These are phyloP conservation scores for Pythium sp. DNA, from an alignment of 352 stramenopile genomes.

Conservation along the genomic window DNA sequence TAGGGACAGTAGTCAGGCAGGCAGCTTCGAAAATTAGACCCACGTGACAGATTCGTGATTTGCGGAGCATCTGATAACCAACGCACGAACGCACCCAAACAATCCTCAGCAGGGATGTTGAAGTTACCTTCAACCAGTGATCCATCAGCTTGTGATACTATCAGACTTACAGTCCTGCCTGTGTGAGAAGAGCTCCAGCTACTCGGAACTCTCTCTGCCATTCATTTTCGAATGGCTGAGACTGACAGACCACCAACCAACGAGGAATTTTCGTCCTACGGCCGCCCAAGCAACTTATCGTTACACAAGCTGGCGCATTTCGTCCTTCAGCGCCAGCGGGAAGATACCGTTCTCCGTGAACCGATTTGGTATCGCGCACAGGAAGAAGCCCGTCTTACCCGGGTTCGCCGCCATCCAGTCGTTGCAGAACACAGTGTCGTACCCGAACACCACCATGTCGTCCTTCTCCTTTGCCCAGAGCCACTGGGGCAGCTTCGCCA, in stretches of 20 bases:
- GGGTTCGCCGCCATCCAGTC: neutral
- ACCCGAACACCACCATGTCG: neutral
- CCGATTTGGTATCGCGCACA: neutral
- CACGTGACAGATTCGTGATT: no score
- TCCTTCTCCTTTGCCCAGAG: neutral
- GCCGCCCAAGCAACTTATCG: neutral
- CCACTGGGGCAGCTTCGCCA: slow-evolving; percentile 3
- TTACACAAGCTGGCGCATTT: neutral
- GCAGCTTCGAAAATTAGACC: no score
- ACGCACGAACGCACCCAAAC: no score
- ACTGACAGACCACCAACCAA: neutral
- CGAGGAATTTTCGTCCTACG: neutral
- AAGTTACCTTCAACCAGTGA: no score
- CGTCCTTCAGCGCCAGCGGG: slow-evolving; percentile 5
- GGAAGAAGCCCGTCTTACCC: neutral
- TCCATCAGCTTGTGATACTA: no score
- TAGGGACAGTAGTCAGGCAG: no score
- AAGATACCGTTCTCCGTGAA: slow-evolving; percentile 1
- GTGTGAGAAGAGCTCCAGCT: no score
- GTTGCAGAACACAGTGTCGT: slow-evolving; percentile 1
- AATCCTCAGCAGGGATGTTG: no score
- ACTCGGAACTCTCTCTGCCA: neutral
- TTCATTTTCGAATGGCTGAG: neutral
- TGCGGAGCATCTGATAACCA: no score
- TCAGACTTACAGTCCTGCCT: no score